phyloP scores from a whole-genome alignment of 2,329 filamentous ascomycete genomes.

The Paecilomyces fulvus region DNA sequence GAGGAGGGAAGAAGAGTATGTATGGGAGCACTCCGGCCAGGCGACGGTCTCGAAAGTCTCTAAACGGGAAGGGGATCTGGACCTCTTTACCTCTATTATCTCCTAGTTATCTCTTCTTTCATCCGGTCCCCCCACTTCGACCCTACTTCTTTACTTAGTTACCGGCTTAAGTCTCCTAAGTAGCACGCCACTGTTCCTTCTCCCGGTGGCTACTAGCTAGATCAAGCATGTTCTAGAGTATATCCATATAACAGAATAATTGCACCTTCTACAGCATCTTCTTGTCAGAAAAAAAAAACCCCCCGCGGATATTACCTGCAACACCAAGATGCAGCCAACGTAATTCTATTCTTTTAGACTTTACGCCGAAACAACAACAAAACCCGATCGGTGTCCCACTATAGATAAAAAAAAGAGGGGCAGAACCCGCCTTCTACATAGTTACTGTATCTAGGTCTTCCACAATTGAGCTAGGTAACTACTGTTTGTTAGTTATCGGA shows the following conservation, averaged over 20 bases:
- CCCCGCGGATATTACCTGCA: neutral
- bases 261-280: too few species aligned
- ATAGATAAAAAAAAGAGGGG: too few species aligned
- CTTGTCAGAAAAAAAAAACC: too few species aligned
- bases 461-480: too few species aligned
- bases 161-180: neutral
- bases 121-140: neutral
- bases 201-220: neutral
- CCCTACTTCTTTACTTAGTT: neutral
- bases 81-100: neutral
- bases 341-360: neutral
- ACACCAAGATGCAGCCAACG: neutral
- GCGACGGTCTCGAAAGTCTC: neutral
- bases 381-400: too few species aligned
- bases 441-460: too few species aligned
- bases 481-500: too few species aligned
- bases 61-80: neutral
- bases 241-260: neutral
- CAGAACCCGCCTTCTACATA: too few species aligned
- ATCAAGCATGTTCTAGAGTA: neutral
- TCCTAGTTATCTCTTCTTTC: neutral
- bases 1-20: neutral
- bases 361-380: neutral
- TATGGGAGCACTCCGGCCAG: neutral
- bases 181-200: neutral